These are phyloP conservation scores for Citrus medica DNA, from an alignment of 345 rosid genomes.

Conservation along the genomic window DNA sequence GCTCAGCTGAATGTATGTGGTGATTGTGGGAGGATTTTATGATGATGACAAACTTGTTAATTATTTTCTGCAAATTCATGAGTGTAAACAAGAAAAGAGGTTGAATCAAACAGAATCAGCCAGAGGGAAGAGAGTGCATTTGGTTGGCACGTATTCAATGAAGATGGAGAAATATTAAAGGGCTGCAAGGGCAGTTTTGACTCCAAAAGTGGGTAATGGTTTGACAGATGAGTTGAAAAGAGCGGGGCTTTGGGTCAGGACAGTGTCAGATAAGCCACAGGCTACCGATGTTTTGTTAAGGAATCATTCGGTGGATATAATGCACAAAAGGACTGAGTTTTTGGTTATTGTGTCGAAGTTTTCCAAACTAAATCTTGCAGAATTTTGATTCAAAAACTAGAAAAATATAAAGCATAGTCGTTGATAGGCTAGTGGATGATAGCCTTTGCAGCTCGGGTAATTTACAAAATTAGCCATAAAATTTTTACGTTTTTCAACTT, in stretches of 20 bases:
- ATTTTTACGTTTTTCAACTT: no score
- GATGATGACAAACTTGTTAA: conserved; percentile 54
- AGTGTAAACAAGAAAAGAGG: conserved; percentile 68
- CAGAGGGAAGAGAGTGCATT: conserved; percentile 64
- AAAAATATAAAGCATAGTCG: no score
- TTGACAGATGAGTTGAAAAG: conserved; percentile 68
- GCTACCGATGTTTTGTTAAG: conserved; percentile 66
- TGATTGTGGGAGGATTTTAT: conserved; percentile 78
- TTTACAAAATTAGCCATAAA: no score
- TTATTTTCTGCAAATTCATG: conserved; percentile 81
- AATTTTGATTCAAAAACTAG: no score
- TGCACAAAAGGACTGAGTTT: conserved; percentile 27
- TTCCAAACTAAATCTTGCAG: no score
- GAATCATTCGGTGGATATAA: conserved; percentile 63
- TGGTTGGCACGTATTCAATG: conserved; percentile 67
- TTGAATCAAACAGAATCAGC: conserved; percentile 77
- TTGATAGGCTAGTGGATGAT: no score
- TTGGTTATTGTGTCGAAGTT: no score
- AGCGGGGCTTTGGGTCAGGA: conserved; percentile 59
- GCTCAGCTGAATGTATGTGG: conserved; percentile 53
- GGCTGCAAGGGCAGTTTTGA: conserved; percentile 49
- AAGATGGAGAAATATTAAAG: conserved; percentile 75
- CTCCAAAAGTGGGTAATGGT: conserved; percentile 66
- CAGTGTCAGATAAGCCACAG: conserved; percentile 65
- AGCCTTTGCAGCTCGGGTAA: no score